These are phyloP conservation scores for Parasitella parasitica DNA, from an alignment of 371 early-diverging fungal species.

Conservation along the genomic window DNA sequence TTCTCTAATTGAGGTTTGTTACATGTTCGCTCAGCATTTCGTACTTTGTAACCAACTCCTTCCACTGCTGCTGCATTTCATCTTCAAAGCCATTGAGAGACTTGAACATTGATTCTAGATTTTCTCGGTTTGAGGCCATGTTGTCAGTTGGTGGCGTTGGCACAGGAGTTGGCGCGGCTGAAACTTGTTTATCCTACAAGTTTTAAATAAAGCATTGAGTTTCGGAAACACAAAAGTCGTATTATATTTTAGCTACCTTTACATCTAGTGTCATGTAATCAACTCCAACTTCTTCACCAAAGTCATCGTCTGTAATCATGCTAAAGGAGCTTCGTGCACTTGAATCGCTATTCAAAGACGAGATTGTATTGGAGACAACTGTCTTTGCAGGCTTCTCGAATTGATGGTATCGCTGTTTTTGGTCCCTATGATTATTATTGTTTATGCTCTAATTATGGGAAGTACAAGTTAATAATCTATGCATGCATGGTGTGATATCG, in stretches of 20 bases:
- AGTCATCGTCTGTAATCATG: slow-evolving; percentile 10
- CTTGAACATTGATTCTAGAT: slow-evolving; percentile 4
- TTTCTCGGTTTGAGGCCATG: not conserved
- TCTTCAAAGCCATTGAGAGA: slow-evolving; percentile 15
- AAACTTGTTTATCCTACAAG: not conserved
- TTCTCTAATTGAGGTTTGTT: not conserved
- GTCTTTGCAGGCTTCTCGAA: not conserved
- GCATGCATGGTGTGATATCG: not conserved
- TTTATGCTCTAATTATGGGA: not conserved
- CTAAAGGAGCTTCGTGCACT: slow-evolving; percentile 16
- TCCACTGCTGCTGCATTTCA: slow-evolving; percentile 28
- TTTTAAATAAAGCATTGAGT: not conserved
- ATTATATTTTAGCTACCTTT: not conserved
- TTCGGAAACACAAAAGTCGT: not conserved
- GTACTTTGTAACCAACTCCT: slow-evolving; percentile 14
- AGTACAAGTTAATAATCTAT: not conserved
- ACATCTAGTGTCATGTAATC: slow-evolving; percentile 9
- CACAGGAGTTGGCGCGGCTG: not conserved
- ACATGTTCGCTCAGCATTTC: not conserved
- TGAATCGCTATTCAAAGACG: slow-evolving; percentile 16
- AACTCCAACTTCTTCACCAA: slow-evolving; percentile 1
- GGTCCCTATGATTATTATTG: not conserved
- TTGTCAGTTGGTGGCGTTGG: not conserved
- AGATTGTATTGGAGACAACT: slow-evolving; percentile 5
- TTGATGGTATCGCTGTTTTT: not conserved